Evolutionary conservation across 805 yeast species (phyloP).

Genomic region (Wickerhamomyces strasburgensis): DNA sequence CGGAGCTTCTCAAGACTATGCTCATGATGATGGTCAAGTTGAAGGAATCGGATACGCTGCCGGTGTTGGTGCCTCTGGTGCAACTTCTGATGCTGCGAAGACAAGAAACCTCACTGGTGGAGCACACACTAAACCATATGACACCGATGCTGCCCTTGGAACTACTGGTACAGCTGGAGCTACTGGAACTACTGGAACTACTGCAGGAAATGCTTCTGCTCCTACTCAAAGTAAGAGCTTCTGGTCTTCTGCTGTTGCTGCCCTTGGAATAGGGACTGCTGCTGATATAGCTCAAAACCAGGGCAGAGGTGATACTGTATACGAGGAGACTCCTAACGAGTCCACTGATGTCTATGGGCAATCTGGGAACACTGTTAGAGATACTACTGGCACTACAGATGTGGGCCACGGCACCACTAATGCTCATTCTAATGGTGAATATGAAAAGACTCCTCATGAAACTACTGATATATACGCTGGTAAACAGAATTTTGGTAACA

Average conservation of each 20-base stretch:
- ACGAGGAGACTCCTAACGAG: conserved; percentile 1
- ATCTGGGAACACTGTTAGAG: background rate
- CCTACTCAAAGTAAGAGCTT: conserved; percentile 4
- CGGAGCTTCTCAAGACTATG: too few relatives aligned
- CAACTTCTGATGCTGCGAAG: conserved; percentile 8
- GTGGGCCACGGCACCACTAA: conserved; percentile 5
- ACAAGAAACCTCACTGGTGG: conserved; percentile 3
- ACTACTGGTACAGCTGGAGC: conserved; percentile 5
- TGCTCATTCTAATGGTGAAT: conserved; percentile 6
- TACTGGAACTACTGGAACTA: background rate
- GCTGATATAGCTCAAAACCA: conserved; percentile 1
- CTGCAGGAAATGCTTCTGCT: background rate
- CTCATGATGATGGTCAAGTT: too few relatives aligned
- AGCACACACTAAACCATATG: conserved; percentile 4
- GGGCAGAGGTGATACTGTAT: background rate
- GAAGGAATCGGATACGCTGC: too few relatives aligned
- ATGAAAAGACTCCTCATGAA: conserved; percentile 3
- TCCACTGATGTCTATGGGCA: conserved; percentile 2
- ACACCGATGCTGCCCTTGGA: conserved; percentile 7
- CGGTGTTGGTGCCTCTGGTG: conserved; percentile 14
- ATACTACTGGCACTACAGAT: background rate
- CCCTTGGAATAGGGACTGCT: conserved; percentile 10
- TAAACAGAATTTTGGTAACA: too few relatives aligned
- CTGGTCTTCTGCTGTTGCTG: conserved; percentile 11
- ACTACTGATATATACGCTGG: background rate